These are phyloP conservation scores for Ganoderma resinaceum DNA, from an alignment of 1,284 basidiomycete genomes.

Conservation along the genomic window DNA sequence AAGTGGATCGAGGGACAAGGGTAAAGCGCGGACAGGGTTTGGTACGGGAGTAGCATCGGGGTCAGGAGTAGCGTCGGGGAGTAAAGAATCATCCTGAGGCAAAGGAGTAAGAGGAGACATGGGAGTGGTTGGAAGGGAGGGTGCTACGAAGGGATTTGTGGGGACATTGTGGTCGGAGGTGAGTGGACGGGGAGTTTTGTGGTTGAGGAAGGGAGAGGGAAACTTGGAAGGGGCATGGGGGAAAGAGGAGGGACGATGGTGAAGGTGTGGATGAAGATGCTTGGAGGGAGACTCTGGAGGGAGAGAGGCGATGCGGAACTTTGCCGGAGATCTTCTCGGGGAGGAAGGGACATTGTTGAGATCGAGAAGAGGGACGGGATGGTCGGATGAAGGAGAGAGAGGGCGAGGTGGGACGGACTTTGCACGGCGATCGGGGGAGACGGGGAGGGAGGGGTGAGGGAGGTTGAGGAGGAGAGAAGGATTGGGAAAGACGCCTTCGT, in stretches of 20 bases:
- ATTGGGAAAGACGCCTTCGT: conserved; percentile 14
- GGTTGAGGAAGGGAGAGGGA: neutral
- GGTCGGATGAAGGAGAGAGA: neutral
- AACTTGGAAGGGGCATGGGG: neutral
- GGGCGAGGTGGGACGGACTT: conserved; percentile 22
- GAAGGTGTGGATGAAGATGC: neutral
- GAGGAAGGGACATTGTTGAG: conserved; percentile 30
- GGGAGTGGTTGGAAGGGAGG: conserved; percentile 28
- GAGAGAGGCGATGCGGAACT: conserved; percentile 30
- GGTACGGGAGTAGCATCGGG: conserved; percentile 6
- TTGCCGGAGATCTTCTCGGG: conserved; percentile 26
- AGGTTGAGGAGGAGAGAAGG: neutral
- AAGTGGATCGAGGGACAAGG: neutral
- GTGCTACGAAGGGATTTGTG: neutral
- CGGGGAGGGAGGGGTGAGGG: neutral
- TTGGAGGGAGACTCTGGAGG: conserved; percentile 16
- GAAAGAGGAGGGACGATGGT: neutral
- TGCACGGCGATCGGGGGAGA: conserved; percentile 22
- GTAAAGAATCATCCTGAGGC: conserved; percentile 21
- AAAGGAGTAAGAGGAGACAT: conserved; percentile 47
- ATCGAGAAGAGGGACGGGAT: conserved; percentile 24
- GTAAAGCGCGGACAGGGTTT: neutral
- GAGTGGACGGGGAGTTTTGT: neutral
- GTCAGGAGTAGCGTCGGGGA: neutral
- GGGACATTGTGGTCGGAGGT: neutral